Conservation (phyloP, 331 rosid species). For the Malus hybrid region DNA sequence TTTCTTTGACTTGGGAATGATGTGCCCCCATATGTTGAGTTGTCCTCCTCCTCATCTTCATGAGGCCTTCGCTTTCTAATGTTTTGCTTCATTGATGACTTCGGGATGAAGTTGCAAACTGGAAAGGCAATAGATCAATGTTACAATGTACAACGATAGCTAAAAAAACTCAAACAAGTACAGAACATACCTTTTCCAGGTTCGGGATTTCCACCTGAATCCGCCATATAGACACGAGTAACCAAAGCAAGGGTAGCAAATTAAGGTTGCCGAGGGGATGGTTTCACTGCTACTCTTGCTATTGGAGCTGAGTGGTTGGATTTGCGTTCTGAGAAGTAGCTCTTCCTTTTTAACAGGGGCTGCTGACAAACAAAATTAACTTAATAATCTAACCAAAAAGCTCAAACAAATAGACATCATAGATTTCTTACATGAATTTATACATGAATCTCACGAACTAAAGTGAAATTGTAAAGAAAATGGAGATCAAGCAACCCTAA, state of each 20-base stretch:
- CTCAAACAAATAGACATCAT: not conserved
- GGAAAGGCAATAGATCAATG: slow-evolving; percentile 14
- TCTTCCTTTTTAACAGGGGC: not conserved
- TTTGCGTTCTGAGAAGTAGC: not conserved
- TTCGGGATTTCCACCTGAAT: slow-evolving; percentile 44
- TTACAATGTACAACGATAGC: not conserved
- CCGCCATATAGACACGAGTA: slow-evolving; percentile 21
- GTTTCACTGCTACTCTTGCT: not conserved
- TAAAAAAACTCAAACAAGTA: not conserved
- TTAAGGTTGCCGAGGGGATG: no score
- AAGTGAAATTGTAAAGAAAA: not conserved
- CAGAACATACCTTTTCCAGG: slow-evolving; percentile 43
- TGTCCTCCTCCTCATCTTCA: slow-evolving; percentile 48
- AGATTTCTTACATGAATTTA: not conserved
- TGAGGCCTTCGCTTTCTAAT: slow-evolving; percentile 46
- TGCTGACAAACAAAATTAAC: not conserved
- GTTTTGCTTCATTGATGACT: slow-evolving; percentile 55
- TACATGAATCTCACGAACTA: not conserved
- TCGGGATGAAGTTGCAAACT: slow-evolving; percentile 81
- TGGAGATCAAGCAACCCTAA: not conserved
- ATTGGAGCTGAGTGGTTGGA: not conserved
- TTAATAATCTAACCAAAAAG: not conserved
- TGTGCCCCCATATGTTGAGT: slow-evolving; percentile 37
- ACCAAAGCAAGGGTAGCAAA: not conserved
- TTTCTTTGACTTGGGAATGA: slow-evolving; percentile 48